These are phyloP conservation scores for Pilobolus umbonatus DNA, from an alignment of 192 early-diverging fungal species.

Conservation along the genomic window DNA sequence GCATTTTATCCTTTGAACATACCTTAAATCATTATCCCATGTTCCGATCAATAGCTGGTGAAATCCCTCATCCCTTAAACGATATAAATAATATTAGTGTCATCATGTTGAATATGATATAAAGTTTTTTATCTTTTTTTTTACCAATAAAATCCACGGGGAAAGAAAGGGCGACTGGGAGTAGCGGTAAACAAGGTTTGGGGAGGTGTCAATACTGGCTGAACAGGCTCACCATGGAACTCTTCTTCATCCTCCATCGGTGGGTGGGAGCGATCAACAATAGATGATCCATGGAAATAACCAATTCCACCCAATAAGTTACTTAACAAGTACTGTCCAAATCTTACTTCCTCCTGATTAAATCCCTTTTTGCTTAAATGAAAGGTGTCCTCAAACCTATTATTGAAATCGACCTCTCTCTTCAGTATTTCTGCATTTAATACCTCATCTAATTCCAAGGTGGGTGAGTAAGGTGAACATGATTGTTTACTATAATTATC, in stretches of 20 bases:
- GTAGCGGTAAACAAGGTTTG: conserved; percentile 73
- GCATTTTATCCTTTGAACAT: conserved; percentile 34
- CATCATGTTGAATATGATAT: neutral
- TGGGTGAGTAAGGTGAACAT: no score
- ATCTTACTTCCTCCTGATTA: conserved; percentile 52
- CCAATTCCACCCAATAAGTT: conserved; percentile 91
- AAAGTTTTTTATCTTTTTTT: no score
- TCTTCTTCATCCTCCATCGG: conserved; percentile 57
- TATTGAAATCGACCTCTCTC: conserved; percentile 49
- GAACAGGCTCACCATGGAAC: conserved; percentile 35
- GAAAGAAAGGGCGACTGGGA: conserved; percentile 91
- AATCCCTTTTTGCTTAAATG: conserved; percentile 62
- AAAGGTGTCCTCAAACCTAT: conserved; percentile 71
- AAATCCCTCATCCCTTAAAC: conserved; percentile 96
- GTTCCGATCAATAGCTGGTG: conserved; percentile 77
- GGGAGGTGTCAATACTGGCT: conserved; percentile 60
- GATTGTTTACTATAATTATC: no score
- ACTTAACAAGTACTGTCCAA: conserved; percentile 72
- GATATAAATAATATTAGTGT: neutral
- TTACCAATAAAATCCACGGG: conserved; percentile 95
- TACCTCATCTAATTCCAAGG: conserved; percentile 12
- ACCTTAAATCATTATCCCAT: conserved; percentile 90
- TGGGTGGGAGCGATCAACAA: conserved; percentile 65
- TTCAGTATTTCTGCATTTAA: conserved; percentile 1
- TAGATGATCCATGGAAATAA: conserved; percentile 73